Evolutionary conservation across 345 rosid genomes (phyloP).

Genomic region (Lepidium africanum): DNA sequence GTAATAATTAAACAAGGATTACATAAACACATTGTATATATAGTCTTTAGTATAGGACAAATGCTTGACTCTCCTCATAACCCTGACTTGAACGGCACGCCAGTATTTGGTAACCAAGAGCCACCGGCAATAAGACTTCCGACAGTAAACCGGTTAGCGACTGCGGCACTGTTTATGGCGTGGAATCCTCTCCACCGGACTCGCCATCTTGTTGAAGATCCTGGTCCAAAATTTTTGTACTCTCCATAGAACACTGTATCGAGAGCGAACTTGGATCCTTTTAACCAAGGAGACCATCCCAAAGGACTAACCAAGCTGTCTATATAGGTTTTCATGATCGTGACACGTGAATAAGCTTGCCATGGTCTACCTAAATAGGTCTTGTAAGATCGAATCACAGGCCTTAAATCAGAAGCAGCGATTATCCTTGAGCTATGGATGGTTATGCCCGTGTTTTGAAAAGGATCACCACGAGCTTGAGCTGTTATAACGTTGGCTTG

Average conservation of each 20-base stretch:
- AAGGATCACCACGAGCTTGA: constrained; percentile 68
- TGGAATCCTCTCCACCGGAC: constrained; percentile 71
- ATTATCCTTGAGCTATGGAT: constrained; percentile 57
- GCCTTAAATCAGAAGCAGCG: constrained; percentile 52
- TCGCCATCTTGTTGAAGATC: constrained; percentile 46
- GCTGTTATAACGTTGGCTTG: constrained; percentile 72
- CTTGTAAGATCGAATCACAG: constrained; percentile 31
- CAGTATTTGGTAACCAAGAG: constrained; percentile 69
- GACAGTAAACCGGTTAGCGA: constrained; percentile 62
- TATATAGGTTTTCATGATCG: constrained; percentile 41
- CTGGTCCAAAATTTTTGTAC: constrained; percentile 64
- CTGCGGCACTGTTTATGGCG: constrained; percentile 45
- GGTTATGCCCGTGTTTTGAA: constrained; percentile 64
- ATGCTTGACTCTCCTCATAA: constrained; percentile 31
- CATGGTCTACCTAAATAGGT: constrained; percentile 79
- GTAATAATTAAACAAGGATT: constrained; percentile 15
- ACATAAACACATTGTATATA: not conserved
- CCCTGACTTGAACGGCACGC: constrained; percentile 60
- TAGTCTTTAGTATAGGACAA: not conserved
- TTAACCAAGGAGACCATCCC: constrained; percentile 69
- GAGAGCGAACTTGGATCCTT: constrained; percentile 54
- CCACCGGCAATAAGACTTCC: constrained; percentile 60
- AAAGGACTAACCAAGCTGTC: constrained; percentile 41
- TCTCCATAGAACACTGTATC: constrained; percentile 70
- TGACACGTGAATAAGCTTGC: constrained; percentile 62